Base-by-base conservation (phyloP, 208 protist genomes). In the Crithidia fasciculata region DNA sequence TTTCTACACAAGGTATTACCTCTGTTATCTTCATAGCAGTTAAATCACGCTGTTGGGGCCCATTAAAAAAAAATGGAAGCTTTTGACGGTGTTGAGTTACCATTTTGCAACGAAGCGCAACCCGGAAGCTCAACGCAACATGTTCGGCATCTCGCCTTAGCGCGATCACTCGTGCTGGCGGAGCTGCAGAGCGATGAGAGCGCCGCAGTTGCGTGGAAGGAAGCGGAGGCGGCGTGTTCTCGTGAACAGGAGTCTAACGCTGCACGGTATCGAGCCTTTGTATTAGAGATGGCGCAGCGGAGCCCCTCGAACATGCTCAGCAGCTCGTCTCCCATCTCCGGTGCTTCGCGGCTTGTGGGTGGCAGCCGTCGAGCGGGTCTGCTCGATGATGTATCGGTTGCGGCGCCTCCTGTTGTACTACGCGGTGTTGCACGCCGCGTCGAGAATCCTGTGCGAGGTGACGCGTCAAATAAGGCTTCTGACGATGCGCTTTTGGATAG, bases 241-340 rank as follows among this genome's bases (percentile, higher is more conserved):
- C n/a, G 4, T 3, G 47, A 44, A 9, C 68, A 73, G 47, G 44
- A 19, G 2, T 19, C 16, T 4, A 40, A 65, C 37, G 47, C 50
- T 9, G 59, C 41, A 19, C n/a, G 10, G 41, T 64, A 69, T 19
- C 74, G 66, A 6, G 41, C n/a, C 41, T 78, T 72, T 6, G 1
- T 55, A 18, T 10, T 12, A 1, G 52, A 63, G 8, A 28, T 78
- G 57, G 55, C 36, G 9, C 36, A 16, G n/a, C 58, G 45, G 1
- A 41, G 64, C 19, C 36, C 57, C 3, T 5, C 8, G 13, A 10
- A 56, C 8, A 36, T 13, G 15, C 3, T 45, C 0, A 63, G 8
- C 12, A 68, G 15, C 39, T 57, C 19, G 7, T 79, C 74, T 18
- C 74, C 74, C 3, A 47, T 79, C 9, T 69, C 67, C 37, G 74